phyloP scores from a whole-genome alignment of 2,329 filamentous ascomycete species.

The Cladorrhinum sp. region DNA sequence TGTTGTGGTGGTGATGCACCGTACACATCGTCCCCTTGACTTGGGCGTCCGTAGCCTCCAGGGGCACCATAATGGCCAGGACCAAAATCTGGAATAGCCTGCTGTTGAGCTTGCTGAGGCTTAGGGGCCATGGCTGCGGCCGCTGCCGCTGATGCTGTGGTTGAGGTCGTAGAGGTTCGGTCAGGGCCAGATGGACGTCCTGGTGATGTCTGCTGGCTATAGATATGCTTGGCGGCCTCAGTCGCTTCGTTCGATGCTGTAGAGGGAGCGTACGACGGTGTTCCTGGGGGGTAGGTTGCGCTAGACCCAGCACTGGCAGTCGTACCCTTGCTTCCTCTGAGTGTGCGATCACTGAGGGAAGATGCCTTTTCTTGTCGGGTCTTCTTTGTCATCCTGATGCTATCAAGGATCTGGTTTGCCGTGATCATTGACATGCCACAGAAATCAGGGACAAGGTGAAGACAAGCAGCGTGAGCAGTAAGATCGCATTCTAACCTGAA shows the following conservation, averaged over 20 bases:
- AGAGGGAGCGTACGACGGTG: conserved; percentile 29
- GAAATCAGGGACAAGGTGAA: conserved; percentile 95
- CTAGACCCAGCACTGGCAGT: conserved; percentile 37
- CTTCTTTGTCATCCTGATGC: conserved; percentile 76
- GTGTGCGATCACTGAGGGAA: conserved; percentile 62
- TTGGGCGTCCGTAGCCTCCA: conserved; percentile 29
- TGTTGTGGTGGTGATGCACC: conserved; percentile 32
- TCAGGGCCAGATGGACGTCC: conserved; percentile 51
- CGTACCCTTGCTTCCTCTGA: conserved; percentile 53
- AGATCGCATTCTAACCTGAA: conserved; percentile 73
- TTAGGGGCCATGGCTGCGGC: conserved; percentile 58
- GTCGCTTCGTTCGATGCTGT: conserved; percentile 52
- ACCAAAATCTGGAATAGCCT: conserved; percentile 35
- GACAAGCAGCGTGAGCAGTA: conserved; percentile 86
- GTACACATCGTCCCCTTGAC: conserved; percentile 37
- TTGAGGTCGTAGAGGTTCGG: conserved; percentile 50
- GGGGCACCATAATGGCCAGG: conserved; percentile 33
- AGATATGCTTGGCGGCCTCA: conserved; percentile 63
- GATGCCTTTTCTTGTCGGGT: conserved; percentile 56
- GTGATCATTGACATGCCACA: conserved; percentile 99
- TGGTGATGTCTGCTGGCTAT: conserved; percentile 54
- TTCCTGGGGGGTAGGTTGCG: conserved; percentile 20
- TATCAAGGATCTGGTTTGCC: conserved; percentile 88
- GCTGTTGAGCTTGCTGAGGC: conserved; percentile 34
- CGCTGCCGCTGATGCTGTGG: conserved; percentile 51